A percentile compares a stretch with the other conserved stretches of the same genome.
Evolutionary conservation across 768 basidiomycete genomes (phyloP).

Genomic region (Candolleomyces efflorescens): DNA sequence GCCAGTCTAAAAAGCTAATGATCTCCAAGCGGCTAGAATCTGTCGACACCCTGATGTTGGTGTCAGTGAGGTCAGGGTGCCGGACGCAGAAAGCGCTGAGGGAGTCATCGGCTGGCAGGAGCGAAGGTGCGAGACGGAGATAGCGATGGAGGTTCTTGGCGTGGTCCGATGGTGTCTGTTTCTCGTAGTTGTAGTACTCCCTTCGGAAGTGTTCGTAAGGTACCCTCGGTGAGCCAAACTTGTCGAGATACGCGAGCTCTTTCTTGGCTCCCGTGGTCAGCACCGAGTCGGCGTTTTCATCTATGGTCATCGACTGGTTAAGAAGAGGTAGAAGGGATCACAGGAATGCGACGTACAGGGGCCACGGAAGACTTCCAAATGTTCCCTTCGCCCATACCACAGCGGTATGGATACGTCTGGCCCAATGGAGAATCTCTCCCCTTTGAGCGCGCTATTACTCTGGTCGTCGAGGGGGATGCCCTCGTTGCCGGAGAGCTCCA

Average conservation of each 20-base stretch:
- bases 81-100: slow-evolving; percentile 45
- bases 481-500: slow-evolving; percentile 8
- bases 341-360: slow-evolving; percentile 41
- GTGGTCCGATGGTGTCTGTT: slow-evolving; percentile 41
- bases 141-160: slow-evolving; percentile 46
- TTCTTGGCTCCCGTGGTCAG: slow-evolving; percentile 40
- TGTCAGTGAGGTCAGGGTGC: slow-evolving; percentile 47
- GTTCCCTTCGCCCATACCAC: slow-evolving; percentile 48
- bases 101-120: slow-evolving; percentile 35
- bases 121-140: slow-evolving; percentile 43
- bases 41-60: slow-evolving; percentile 45
- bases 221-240: slow-evolving; percentile 43
- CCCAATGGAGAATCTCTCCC: slow-evolving; percentile 41
- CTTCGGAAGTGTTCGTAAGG: slow-evolving; percentile 40
- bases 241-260: slow-evolving; percentile 44
- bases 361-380: slow-evolving; percentile 46
- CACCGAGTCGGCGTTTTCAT: slow-evolving; percentile 37
- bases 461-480: slow-evolving; percentile 14
- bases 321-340: slow-evolving; percentile 21
- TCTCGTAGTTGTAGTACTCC: slow-evolving; percentile 38
- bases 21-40: slow-evolving; percentile 34
- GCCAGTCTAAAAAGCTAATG: slow-evolving; percentile 48
- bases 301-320: slow-evolving; percentile 31
- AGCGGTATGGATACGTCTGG: slow-evolving; percentile 37
- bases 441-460: slow-evolving; percentile 32